Evolutionary conservation across 306 rosid species (phyloP).

Genomic region (Trifolium fragiferum): DNA sequence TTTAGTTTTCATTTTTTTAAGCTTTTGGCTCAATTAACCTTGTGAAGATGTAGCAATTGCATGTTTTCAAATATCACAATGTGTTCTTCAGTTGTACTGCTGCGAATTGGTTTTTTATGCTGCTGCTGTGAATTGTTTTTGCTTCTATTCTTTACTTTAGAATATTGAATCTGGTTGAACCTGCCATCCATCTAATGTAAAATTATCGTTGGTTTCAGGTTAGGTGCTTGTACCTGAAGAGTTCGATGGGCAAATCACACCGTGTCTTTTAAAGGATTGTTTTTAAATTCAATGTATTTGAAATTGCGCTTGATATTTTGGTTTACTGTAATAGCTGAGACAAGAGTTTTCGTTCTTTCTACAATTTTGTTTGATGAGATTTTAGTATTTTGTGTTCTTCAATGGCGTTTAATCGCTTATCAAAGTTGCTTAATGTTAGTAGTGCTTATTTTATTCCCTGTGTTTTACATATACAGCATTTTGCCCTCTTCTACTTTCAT

Average conservation of each 20-base stretch:
- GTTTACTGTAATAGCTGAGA: conserved; percentile 27
- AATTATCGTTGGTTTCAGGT: conserved; percentile 46
- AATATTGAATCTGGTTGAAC: not conserved
- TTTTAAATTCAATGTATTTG: not conserved
- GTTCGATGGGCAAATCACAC: conserved; percentile 54
- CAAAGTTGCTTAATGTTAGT: conserved; percentile 4
- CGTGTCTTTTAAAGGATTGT: conserved; percentile 43
- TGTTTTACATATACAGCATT: not conserved
- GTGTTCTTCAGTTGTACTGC: not conserved
- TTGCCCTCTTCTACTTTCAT: not conserved
- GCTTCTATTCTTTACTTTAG: not conserved
- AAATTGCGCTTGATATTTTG: not conserved
- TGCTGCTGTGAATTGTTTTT: not conserved
- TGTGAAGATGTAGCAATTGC: not conserved
- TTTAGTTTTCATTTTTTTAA: not conserved
- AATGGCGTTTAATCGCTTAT: conserved; percentile 27
- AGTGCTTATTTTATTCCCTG: not conserved
- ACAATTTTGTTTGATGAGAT: conserved; percentile 36
- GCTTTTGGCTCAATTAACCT: not conserved
- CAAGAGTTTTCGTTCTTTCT: not conserved
- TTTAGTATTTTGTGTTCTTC: conserved; percentile 12
- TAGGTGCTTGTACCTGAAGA: conserved; percentile 55
- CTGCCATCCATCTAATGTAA: conserved; percentile 7
- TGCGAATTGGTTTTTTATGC: not conserved
- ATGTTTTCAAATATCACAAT: not conserved